A percentile compares a stretch with the other conserved stretches of the same genome.
Conservation (phyloP, 805 yeast genomes). For the Starmerella davenportii region DNA sequence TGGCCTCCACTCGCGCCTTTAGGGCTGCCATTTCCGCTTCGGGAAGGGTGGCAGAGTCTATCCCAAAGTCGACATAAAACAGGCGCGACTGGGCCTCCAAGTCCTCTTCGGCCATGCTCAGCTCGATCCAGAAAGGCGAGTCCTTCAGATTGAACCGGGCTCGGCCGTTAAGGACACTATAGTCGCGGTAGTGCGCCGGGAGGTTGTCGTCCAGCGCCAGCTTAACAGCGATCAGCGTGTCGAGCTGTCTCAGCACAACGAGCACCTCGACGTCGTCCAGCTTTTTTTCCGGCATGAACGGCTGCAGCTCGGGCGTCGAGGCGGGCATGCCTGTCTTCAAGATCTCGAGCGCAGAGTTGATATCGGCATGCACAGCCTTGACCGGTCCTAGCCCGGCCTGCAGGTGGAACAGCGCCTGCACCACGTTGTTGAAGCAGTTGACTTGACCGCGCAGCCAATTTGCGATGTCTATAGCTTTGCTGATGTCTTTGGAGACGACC, state of each 20-base stretch:
- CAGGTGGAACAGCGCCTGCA: constrained; percentile 48
- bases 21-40: constrained; percentile 17
- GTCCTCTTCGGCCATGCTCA: constrained; percentile 50
- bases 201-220: constrained; percentile 44
- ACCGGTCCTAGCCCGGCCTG: constrained; percentile 68
- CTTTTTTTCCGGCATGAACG: constrained; percentile 30
- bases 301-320: constrained; percentile 30
- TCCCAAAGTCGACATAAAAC: constrained; percentile 58
- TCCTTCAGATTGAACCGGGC: constrained; percentile 40
- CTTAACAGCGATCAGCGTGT: constrained; percentile 53
- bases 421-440: constrained; percentile 41
- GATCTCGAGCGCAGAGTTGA: constrained; percentile 75
- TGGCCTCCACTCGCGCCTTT: constrained; percentile 32
- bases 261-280: constrained; percentile 41
- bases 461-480: constrained; percentile 63
- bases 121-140: constrained; percentile 52
- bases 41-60: constrained; percentile 28
- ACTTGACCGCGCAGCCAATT: constrained; percentile 76
- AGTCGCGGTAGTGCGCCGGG: constrained; percentile 47
- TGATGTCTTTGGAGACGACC: constrained; percentile 48
- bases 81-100: constrained; percentile 41
- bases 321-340: constrained; percentile 60
- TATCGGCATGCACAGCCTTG: constrained; percentile 79
- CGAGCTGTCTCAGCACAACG: constrained; percentile 46
- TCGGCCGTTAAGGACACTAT: constrained; percentile 57